A percentile compares a stretch with the other conserved stretches of the same genome.
These are phyloP conservation scores for Diaporthe sp. DNA, from an alignment of 2,329 filamentous ascomycete species.

Conservation along the genomic window DNA sequence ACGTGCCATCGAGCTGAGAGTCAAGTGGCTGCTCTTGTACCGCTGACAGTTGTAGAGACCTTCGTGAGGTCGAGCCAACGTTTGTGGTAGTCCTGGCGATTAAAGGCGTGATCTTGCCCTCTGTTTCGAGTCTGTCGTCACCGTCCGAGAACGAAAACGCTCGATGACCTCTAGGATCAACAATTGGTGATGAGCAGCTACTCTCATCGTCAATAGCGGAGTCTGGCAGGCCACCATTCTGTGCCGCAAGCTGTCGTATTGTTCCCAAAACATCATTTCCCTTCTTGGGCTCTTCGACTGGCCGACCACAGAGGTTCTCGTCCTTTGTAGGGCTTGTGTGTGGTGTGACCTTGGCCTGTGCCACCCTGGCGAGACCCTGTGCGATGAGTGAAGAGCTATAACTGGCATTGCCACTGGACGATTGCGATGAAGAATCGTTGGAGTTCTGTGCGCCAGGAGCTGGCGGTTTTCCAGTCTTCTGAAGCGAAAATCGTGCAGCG, in stretches of 20 bases:
- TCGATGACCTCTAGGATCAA: not conserved
- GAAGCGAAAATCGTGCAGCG: slow-evolving; percentile 23
- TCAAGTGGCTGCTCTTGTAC: not conserved
- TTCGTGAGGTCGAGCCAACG: not conserved
- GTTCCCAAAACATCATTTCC: slow-evolving; percentile 14
- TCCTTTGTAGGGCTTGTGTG: slow-evolving; percentile 37
- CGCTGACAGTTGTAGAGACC: not conserved
- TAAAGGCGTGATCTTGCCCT: not conserved
- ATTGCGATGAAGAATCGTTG: slow-evolving; percentile 26
- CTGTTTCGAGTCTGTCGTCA: not conserved
- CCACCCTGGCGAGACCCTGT: slow-evolving; percentile 34
- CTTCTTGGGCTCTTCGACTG: not conserved
- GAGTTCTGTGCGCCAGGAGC: slow-evolving; percentile 6
- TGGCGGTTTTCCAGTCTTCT: not conserved
- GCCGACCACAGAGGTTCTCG: slow-evolving; percentile 26
- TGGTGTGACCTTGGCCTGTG: slow-evolving; percentile 34
- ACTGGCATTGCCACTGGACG: slow-evolving; percentile 29
- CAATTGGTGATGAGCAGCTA: slow-evolving; percentile 24
- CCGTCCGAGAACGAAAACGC: slow-evolving; percentile 16
- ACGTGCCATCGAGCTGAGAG: slow-evolving; percentile 1
- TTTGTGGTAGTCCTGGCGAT: not conserved
- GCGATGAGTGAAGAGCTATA: slow-evolving; percentile 37
- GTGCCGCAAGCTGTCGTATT: slow-evolving; percentile 33
- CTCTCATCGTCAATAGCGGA: slow-evolving; percentile 32
- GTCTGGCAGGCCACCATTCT: slow-evolving; percentile 39